Conservation (phyloP, 257 asterid species). For the Solanum sejunctum region DNA sequence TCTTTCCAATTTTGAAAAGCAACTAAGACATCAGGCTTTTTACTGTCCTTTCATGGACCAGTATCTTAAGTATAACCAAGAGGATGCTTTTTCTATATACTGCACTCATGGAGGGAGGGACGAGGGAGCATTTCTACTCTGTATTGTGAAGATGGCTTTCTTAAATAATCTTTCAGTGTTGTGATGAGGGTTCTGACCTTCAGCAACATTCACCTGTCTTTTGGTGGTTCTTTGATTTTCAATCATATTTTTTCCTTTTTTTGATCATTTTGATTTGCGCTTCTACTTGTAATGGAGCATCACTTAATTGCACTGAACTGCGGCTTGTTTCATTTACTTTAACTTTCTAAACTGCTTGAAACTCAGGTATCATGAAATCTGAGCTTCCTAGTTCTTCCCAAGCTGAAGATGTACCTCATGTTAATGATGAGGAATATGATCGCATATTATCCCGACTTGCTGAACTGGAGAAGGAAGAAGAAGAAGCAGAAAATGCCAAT, state of each 20-base stretch:
- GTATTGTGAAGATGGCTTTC: background rate
- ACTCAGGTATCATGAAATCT: conserved; percentile 17
- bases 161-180: background rate
- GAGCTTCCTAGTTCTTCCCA: conserved; percentile 11
- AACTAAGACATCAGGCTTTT: background rate
- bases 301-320: background rate
- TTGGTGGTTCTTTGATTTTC: background rate
- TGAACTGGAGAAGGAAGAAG: conserved; percentile 85
- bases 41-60: background rate
- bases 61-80: background rate
- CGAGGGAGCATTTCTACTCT: background rate
- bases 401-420: conserved; percentile 7
- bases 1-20: background rate
- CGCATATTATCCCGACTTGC: conserved; percentile 44
- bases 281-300: background rate
- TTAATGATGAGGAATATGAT: conserved; percentile 51
- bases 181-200: background rate
- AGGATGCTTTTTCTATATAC: background rate
- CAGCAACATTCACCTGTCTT: background rate
- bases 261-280: background rate
- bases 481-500: conserved; percentile 45
- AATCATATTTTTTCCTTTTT: background rate
- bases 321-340: background rate
- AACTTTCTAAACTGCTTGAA: background rate
- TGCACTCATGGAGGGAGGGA: background rate